Base-by-base conservation (phyloP, 2,329 filamentous ascomycete species). In the Erysiphe pulchra region DNA sequence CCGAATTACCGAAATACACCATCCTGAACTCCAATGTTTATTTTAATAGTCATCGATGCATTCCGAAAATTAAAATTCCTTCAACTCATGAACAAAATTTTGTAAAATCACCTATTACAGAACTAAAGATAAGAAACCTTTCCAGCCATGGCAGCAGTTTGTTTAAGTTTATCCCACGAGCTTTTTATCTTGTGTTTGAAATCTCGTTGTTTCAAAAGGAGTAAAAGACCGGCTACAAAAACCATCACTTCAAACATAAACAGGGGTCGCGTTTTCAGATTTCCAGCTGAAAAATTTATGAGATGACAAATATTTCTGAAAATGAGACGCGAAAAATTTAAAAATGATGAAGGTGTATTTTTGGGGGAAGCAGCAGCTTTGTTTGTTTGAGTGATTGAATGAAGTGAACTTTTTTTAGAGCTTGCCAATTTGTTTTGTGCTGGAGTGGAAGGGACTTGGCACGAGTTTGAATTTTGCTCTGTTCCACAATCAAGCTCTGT, bases 71-170 rank as follows among this genome's bases (percentile, higher is more conserved):
- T 37, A 13, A 14, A 10, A 37, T 10, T 37, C 34, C 9, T n/a
- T 9, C 14, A 37, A 7, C 13, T 37, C 7, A 37, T n/a, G 7
- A 14, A 37, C n/a, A 14, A 17, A 17, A 37, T 10, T 10, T 37
- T 37, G 14, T 37, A 17, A 10, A 37, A 17, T n/a, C 16, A n/a
- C 16, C 16, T 13, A 37, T 37, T 6, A 6, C 13, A 13, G 16
- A 17, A 14, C 11, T 62, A 95, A 49, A 98, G 92, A 63, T 95
- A 95, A 59, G 81, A 92, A 56, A 95, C 86, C 65, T 94, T 95
- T 51, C 92, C 81, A 2, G 87, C 90, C 87, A 95, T 95, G 1
- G 86, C 86, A 4, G 87, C 77, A 0, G 90, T 57, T 44, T 48
- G 46, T 44, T 47, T 49, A 0, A 58, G 48, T 38, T 55, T 55